Conservation (phyloP, 805 yeast genomes). For the Saccharomyces eubayanus region DNA sequence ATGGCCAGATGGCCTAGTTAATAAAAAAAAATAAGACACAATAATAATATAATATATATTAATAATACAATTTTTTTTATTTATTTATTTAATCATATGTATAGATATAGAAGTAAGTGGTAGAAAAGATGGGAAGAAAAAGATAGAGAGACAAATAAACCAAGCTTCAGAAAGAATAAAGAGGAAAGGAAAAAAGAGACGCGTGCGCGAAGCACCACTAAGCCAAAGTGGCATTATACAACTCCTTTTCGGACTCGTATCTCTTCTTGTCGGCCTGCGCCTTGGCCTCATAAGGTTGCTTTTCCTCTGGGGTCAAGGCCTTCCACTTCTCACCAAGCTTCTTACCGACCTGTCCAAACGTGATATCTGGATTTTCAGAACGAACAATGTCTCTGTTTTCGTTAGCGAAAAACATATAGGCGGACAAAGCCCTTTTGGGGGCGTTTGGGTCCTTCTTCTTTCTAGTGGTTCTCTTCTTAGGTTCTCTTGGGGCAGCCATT, state of each 20-base stretch:
- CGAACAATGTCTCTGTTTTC: conserved; percentile 92
- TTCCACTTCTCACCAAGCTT: conserved; percentile 94
- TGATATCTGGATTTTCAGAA: conserved; percentile 89
- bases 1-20: not conserved
- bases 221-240: conserved; percentile 40
- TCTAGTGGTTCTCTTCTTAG: conserved; percentile 33
- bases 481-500: conserved; percentile 36
- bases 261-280: conserved; percentile 95
- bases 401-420: conserved; percentile 96
- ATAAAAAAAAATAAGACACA: not conserved
- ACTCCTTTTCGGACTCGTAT: conserved; percentile 91
- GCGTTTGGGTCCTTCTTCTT: conserved; percentile 81
- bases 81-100: not conserved
- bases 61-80: conserved; percentile 1
- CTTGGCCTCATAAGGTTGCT: conserved; percentile 82
- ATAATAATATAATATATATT: not conserved
- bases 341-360: conserved; percentile 91
- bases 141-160: not conserved
- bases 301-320: conserved; percentile 74
- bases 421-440: conserved; percentile 94
- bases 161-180: not conserved
- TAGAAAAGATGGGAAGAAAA: not conserved
- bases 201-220: not conserved
- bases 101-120: not conserved
- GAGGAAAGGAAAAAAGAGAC: not conserved